These are phyloP conservation scores for Talaromyces sp. DNA, from an alignment of 2,329 filamentous ascomycete genomes.

Conservation along the genomic window DNA sequence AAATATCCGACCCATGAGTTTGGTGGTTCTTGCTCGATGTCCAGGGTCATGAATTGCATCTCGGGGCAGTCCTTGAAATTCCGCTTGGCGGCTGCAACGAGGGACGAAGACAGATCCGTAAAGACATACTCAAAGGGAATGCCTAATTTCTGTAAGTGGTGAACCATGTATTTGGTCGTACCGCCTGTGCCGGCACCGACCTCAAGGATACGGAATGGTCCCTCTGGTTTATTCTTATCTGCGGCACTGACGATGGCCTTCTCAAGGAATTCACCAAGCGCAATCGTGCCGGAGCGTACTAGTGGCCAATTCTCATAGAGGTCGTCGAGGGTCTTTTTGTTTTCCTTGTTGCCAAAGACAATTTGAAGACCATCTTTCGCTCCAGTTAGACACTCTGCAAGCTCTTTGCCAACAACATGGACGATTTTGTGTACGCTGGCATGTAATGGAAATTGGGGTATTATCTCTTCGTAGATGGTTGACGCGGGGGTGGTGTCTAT, in stretches of 20 bases:
- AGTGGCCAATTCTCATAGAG: slow-evolving; percentile 34
- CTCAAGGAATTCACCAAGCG: not conserved
- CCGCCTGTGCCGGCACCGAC: slow-evolving; percentile 24
- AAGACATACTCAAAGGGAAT: slow-evolving; percentile 35
- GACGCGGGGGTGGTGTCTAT: not conserved
- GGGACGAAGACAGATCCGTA: slow-evolving; percentile 33
- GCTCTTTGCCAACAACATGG: slow-evolving; percentile 6
- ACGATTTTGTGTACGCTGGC: slow-evolving; percentile 28
- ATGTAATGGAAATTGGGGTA: slow-evolving; percentile 29
- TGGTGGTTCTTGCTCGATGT: slow-evolving; percentile 32
- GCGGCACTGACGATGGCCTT: not conserved
- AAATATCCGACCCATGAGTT: slow-evolving; percentile 26
- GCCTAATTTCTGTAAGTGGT: slow-evolving; percentile 21
- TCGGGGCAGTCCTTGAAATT: slow-evolving; percentile 27
- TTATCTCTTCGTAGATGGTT: slow-evolving; percentile 31
- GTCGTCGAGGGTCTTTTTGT: slow-evolving; percentile 32
- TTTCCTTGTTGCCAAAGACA: slow-evolving; percentile 6
- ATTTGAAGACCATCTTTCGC: slow-evolving; percentile 1
- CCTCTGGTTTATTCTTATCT: not conserved
- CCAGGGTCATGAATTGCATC: slow-evolving; percentile 29
- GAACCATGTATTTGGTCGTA: slow-evolving; percentile 31
- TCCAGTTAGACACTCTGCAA: slow-evolving; percentile 9
- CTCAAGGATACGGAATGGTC: slow-evolving; percentile 11
- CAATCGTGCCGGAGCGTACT: not conserved
- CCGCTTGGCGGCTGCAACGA: slow-evolving; percentile 30